Conservation (phyloP, 2,329 filamentous ascomycete genomes). For the Trichoderma hamatum region DNA sequence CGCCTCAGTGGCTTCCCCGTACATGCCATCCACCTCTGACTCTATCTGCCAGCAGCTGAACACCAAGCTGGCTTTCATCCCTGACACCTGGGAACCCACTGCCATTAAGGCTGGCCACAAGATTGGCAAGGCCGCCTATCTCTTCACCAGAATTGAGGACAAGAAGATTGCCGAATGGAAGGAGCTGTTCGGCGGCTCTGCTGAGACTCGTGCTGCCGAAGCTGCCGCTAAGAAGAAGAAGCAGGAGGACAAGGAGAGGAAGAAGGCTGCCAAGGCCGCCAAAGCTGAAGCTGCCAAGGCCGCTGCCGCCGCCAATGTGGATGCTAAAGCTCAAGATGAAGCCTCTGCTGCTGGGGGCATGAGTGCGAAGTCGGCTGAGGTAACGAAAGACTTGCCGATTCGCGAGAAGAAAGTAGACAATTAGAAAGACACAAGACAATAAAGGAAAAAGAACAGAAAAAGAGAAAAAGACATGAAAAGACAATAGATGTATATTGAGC, state of each 20-base stretch:
- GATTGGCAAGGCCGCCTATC: slow-evolving; percentile 75
- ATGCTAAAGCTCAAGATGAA: slow-evolving; percentile 29
- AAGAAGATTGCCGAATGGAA: slow-evolving; percentile 85
- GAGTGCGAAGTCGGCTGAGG: slow-evolving; percentile 29
- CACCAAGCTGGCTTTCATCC: slow-evolving; percentile 51
- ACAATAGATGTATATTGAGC: background rate
- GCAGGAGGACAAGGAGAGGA: slow-evolving; percentile 42
- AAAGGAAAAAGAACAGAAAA: background rate
- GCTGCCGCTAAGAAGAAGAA: slow-evolving; percentile 41
- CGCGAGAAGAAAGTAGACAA: slow-evolving; percentile 30
- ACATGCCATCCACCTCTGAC: slow-evolving; percentile 77
- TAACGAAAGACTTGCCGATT: slow-evolving; percentile 33
- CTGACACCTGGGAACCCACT: slow-evolving; percentile 66
- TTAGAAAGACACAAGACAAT: slow-evolving; percentile 1
- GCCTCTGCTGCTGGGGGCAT: slow-evolving; percentile 29
- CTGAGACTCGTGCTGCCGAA: slow-evolving; percentile 25
- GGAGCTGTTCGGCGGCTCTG: slow-evolving; percentile 62
- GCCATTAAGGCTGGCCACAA: slow-evolving; percentile 72
- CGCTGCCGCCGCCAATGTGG: slow-evolving; percentile 22
- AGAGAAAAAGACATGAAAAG: background rate
- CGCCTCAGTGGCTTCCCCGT: slow-evolving; percentile 77
- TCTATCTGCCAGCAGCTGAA: slow-evolving; percentile 77
- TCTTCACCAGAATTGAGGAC: slow-evolving; percentile 82
- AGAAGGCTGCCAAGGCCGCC: slow-evolving; percentile 46
- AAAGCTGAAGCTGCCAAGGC: slow-evolving; percentile 34